These are phyloP conservation scores for Cyberlindnera petersonii DNA, from an alignment of 805 yeast species.

Conservation along the genomic window DNA sequence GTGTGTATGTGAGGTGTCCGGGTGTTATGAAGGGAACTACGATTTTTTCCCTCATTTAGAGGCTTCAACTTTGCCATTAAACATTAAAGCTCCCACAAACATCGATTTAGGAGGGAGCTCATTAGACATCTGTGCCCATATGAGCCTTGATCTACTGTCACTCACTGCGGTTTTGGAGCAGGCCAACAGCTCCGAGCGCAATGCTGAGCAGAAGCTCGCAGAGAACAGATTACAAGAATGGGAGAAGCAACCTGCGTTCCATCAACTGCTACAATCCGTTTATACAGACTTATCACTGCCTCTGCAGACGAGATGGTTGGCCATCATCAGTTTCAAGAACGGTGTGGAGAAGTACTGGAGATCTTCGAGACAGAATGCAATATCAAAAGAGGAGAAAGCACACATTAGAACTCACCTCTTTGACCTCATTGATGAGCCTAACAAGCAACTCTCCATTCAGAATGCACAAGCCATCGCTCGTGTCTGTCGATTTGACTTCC, in stretches of 20 bases:
- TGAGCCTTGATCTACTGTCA: constrained; percentile 17
- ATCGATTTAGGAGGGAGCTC: no score
- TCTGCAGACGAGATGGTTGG: constrained; percentile 76
- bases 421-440: constrained; percentile 59
- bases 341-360: constrained; percentile 87
- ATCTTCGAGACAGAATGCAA: constrained; percentile 50
- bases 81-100: no score
- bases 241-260: constrained; percentile 63
- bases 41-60: no score
- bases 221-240: constrained; percentile 66
- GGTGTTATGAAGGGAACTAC: no score
- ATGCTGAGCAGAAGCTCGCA: constrained; percentile 53
- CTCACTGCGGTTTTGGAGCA: constrained; percentile 36
- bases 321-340: constrained; percentile 83
- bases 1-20: no score
- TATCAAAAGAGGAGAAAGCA: constrained; percentile 63
- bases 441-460: constrained; percentile 72
- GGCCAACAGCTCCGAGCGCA: constrained; percentile 50
- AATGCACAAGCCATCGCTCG: constrained; percentile 79
- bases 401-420: constrained; percentile 60
- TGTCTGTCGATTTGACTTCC: constrained; percentile 81
- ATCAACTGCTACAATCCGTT: constrained; percentile 51
- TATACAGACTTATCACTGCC: constrained; percentile 59
- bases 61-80: no score
- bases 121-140: no score